Percentiles rank a stretch among this genome's conserved stretches.
These are phyloP conservation scores for Fusarium bactridioides DNA, from an alignment of 2,329 filamentous ascomycete species.

Conservation along the genomic window DNA sequence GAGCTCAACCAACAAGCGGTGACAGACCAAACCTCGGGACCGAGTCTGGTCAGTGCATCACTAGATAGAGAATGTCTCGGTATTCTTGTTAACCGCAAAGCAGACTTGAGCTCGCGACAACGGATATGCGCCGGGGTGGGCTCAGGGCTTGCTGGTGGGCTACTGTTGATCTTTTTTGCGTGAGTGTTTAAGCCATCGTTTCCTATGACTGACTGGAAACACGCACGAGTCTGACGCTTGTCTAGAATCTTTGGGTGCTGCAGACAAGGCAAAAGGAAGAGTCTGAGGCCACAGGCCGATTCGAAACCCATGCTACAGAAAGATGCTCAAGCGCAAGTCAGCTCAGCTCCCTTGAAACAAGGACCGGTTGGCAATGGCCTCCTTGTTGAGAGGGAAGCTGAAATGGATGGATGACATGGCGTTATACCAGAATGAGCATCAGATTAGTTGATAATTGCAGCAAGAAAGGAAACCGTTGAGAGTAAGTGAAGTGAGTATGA, in stretches of 20 bases:
- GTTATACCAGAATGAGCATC: not conserved
- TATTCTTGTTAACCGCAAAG: not conserved
- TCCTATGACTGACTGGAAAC: not conserved
- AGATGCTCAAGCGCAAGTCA: not conserved
- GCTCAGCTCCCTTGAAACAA: not conserved
- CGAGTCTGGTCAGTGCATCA: conserved; percentile 12
- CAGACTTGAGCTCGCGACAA: conserved; percentile 14
- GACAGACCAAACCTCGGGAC: not conserved
- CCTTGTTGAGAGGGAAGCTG: not conserved
- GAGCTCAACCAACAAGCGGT: not conserved
- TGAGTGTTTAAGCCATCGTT: not conserved
- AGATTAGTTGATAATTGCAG: not conserved
- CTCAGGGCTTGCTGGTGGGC: not conserved
- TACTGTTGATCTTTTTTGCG: conserved; percentile 25
- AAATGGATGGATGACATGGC: not conserved
- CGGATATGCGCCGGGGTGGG: conserved; percentile 17
- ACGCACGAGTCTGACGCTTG: not conserved
- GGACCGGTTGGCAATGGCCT: not conserved
- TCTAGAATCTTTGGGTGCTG: conserved; percentile 19
- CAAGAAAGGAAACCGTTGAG: not conserved
- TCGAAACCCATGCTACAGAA: not conserved
- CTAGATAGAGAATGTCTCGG: not conserved
- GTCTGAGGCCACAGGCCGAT: not conserved
- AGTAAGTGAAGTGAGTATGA: not conserved
- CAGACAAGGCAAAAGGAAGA: not conserved